Evolutionary conservation across 2,329 filamentous ascomycete genomes (phyloP).

Genomic region (Thermothelomyces thermophilus): DNA sequence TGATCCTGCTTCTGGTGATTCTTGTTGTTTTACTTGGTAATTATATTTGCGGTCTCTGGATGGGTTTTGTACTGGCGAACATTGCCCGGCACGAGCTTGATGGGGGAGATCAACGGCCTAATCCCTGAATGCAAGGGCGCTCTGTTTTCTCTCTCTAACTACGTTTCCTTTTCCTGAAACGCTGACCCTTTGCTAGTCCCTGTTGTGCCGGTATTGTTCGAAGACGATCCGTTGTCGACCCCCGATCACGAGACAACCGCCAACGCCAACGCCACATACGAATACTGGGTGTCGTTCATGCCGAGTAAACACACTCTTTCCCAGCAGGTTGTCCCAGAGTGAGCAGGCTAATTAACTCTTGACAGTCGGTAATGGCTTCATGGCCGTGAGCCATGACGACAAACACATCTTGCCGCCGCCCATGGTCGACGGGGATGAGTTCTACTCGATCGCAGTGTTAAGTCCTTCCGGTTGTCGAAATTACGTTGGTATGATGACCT

Average conservation of each 20-base stretch:
- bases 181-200: background rate
- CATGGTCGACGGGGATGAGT: background rate
- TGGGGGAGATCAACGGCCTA: conserved; percentile 10
- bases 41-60: background rate
- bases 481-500: too few species aligned
- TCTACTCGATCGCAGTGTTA: conserved; percentile 10
- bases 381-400: background rate
- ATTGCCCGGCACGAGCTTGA: background rate
- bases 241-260: conserved; percentile 9
- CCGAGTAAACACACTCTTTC: background rate
- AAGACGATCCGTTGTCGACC: conserved; percentile 3
- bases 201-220: background rate
- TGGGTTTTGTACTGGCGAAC: conserved; percentile 4
- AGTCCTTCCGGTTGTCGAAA: too few species aligned
- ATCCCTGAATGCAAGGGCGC: conserved; percentile 6
- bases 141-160: background rate
- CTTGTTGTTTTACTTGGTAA: background rate
- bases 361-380: conserved; percentile 4
- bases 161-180: background rate
- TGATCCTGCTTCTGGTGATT: background rate
- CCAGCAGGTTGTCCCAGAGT: background rate
- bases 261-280: conserved; percentile 6
- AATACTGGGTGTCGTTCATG: conserved; percentile 4
- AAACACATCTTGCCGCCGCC: conserved; percentile 4
- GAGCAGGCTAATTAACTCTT: background rate